Conservation (phyloP, 2,329 filamentous ascomycete species). For the Hypoxylon sp. region DNA sequence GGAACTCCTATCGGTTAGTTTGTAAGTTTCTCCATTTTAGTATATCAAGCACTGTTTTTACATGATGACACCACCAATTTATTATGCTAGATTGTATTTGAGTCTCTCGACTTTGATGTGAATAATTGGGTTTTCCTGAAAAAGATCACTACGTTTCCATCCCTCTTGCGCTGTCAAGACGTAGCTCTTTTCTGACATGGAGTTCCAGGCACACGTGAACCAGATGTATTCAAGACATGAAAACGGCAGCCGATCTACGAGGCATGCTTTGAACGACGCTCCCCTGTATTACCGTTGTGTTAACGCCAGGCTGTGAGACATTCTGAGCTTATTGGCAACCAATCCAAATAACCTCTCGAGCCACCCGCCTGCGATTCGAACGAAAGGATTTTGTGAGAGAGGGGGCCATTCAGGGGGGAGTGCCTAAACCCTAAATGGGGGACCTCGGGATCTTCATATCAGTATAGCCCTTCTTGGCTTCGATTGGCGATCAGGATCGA, state of each 20-base stretch:
- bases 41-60: conserved; percentile 1
- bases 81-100: conserved; percentile 64
- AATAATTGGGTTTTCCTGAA: conserved; percentile 49
- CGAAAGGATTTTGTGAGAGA: too few species aligned
- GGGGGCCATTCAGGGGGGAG: too few species aligned
- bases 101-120: conserved; percentile 51
- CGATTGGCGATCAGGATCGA: conserved; percentile 16
- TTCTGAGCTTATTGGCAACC: background rate
- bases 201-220: conserved; percentile 13
- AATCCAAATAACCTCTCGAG: too few species aligned
- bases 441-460: conserved; percentile 13
- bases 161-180: background rate
- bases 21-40: conserved; percentile 34
- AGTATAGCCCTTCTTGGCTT: conserved; percentile 1
- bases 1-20: background rate
- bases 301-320: conserved; percentile 6
- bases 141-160: background rate
- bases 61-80: conserved; percentile 55
- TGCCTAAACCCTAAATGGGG: too few species aligned
- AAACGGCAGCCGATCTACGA: background rate
- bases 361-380: too few species aligned
- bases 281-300: conserved; percentile 2
- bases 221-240: background rate
- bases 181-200: conserved; percentile 21
- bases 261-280: background rate